Conservation (phyloP, 805 yeast genomes). For the Metschnikowia cerradonensis region DNA sequence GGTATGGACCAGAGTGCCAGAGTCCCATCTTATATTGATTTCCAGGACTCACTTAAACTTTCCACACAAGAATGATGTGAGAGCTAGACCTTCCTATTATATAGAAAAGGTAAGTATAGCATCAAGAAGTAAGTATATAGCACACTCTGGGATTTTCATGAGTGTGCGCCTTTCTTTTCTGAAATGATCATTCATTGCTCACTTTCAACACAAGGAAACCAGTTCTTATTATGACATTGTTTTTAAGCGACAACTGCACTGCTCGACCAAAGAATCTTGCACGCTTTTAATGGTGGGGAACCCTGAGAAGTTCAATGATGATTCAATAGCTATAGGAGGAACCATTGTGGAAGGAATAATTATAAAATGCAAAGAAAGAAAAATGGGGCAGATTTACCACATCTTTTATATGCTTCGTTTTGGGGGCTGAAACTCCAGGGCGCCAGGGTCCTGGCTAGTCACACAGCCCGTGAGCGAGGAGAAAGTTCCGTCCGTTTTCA, state of each 20-base stretch:
- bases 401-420: constrained; percentile 10
- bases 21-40: too few species aligned
- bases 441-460: constrained; percentile 1
- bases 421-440: constrained; percentile 5
- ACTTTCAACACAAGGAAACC: too few species aligned
- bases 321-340: constrained; percentile 45
- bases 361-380: neutral
- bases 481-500: neutral
- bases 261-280: constrained; percentile 40
- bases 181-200: too few species aligned
- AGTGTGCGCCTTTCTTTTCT: too few species aligned
- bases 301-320: constrained; percentile 39
- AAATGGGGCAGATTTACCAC: constrained; percentile 6
- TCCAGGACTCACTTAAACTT: too few species aligned
- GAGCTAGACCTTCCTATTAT: too few species aligned
- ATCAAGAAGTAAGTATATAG: too few species aligned
- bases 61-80: too few species aligned
- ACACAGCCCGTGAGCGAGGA: constrained; percentile 11
- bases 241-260: constrained; percentile 41
- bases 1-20: too few species aligned
- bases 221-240: constrained; percentile 58
- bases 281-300: constrained; percentile 35
- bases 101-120: too few species aligned
- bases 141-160: too few species aligned
- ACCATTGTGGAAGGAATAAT: constrained; percentile 24